Conservation (phyloP, 2,329 filamentous ascomycete species). For the Trichoderma aggressivum region DNA sequence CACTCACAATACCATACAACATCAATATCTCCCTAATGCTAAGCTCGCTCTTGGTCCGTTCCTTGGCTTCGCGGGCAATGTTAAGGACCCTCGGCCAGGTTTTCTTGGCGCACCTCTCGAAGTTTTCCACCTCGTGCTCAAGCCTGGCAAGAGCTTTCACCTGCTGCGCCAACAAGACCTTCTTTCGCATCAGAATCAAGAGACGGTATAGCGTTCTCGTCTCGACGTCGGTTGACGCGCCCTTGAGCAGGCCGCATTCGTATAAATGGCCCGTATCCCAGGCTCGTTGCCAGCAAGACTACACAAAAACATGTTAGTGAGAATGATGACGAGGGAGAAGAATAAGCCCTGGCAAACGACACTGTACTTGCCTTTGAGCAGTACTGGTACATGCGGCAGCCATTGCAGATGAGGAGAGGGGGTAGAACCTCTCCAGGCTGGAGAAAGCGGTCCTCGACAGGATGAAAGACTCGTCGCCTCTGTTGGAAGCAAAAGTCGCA, state of each 20-base stretch:
- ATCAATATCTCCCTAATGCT: background rate
- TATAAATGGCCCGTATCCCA: conserved; percentile 16
- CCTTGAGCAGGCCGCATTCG: conserved; percentile 1
- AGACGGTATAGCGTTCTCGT: background rate
- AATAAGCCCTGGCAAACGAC: too few species aligned
- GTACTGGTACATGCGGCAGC: conserved; percentile 11
- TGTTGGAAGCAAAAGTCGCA: conserved; percentile 16
- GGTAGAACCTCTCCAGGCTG: background rate
- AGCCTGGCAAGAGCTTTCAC: background rate
- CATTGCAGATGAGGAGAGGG: background rate
- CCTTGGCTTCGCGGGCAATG: conserved; percentile 2
- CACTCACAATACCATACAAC: conserved; percentile 15
- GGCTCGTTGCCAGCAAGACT: conserved; percentile 4
- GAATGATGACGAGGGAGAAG: background rate
- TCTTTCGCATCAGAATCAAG: conserved; percentile 2
- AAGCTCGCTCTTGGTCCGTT: conserved; percentile 3
- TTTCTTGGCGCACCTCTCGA: background rate
- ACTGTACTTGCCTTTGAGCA: conserved; percentile 10
- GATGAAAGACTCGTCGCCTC: background rate
- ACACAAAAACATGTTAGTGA: background rate
- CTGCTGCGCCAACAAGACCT: background rate
- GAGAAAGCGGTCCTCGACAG: background rate
- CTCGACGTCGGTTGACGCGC: background rate
- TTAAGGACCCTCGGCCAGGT: background rate
- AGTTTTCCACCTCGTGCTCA: background rate